phyloP scores from a whole-genome alignment of 305 asterid genomes.

The Fraxinus sp. region DNA sequence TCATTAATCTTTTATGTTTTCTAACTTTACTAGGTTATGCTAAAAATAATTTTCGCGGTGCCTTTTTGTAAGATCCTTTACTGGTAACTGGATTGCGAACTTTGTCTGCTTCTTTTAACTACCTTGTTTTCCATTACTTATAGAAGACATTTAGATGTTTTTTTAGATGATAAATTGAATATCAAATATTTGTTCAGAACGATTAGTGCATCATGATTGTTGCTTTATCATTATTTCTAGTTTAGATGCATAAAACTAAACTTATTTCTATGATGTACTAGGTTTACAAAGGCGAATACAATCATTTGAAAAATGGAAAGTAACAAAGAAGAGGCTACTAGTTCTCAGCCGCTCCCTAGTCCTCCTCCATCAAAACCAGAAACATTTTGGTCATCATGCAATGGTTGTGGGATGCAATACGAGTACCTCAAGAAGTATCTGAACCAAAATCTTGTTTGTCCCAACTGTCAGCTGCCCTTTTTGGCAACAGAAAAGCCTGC shows the following conservation, averaged over 20 bases:
- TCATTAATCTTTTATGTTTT: neutral
- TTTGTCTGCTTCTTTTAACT: neutral
- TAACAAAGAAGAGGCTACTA: constrained; percentile 41
- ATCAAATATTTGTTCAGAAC: neutral
- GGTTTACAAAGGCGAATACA: constrained; percentile 5
- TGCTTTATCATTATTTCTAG: constrained; percentile 1
- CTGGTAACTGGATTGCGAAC: neutral
- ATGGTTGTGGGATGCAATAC: constrained; percentile 31
- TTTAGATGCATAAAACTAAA: neutral
- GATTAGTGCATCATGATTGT: neutral
- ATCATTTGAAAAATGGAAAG: constrained; percentile 40
- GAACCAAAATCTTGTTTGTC: constrained; percentile 44
- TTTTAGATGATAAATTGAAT: neutral
- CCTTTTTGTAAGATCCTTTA: neutral
- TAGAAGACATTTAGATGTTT: neutral
- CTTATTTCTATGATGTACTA: constrained; percentile 12
- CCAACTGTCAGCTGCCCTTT: constrained; percentile 43
- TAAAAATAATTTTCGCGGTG: neutral
- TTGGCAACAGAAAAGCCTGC: constrained; percentile 39
- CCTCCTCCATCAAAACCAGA: constrained; percentile 21
- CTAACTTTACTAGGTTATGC: neutral
- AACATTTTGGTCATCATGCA: constrained; percentile 64
- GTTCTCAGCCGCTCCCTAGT: constrained; percentile 15
- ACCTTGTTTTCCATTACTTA: neutral
- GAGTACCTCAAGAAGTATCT: constrained; percentile 37